Conservation (phyloP, 1,139 yeast species). For the Pichia sp. region DNA sequence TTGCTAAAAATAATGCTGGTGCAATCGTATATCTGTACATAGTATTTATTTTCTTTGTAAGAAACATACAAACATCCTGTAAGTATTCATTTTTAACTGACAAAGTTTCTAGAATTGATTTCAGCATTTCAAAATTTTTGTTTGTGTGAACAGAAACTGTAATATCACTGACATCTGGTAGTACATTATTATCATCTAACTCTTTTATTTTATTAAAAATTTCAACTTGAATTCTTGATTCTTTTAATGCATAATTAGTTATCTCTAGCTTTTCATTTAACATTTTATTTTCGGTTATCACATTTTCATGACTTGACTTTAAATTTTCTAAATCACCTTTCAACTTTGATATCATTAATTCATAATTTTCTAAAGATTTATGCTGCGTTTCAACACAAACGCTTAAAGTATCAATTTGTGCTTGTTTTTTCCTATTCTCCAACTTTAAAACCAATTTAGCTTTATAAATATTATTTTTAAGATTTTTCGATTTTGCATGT, state of each 20-base stretch:
- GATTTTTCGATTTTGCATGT: not conserved
- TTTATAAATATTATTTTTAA: not conserved
- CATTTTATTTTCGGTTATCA: not conserved
- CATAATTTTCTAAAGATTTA: slow-evolving; percentile 1
- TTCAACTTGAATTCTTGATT: not conserved
- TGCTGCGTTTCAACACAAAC: not conserved
- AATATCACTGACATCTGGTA: not conserved
- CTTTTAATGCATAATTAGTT: not conserved
- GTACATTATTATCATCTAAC: too few species aligned
- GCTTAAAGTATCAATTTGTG: not conserved
- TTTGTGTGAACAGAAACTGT: not conserved
- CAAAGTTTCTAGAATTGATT: not conserved
- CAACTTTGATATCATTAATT: not conserved
- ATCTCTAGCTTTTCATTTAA: not conserved
- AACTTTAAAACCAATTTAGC: not conserved
- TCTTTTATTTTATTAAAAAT: not conserved
- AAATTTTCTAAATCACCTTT: not conserved
- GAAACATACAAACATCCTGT: not conserved
- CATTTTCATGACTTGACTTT: not conserved
- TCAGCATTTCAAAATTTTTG: not conserved
- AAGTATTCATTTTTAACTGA: slow-evolving; percentile 5
- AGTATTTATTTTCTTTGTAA: slow-evolving; percentile 3
- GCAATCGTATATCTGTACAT: slow-evolving; percentile 8
- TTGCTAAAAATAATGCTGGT: slow-evolving; percentile 5
- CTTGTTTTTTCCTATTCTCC: not conserved